A percentile compares a stretch with the other conserved stretches of the same genome.
phyloP scores from a whole-genome alignment of 139 green algal genomes.

The Picochlorum sp. region DNA sequence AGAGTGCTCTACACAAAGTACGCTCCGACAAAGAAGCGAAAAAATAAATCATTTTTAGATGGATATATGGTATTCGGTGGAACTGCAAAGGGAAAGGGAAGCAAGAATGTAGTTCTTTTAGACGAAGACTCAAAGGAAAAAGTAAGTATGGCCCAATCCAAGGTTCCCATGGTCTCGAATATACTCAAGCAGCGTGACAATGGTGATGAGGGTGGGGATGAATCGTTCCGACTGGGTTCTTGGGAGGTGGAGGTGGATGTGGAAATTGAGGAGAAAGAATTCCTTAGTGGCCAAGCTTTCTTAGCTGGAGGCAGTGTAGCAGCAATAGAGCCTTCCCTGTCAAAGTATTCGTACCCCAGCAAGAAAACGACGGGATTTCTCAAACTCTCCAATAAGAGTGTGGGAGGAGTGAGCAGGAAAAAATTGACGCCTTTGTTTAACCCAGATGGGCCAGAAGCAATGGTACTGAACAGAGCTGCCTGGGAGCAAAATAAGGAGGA shows the following conservation, averaged over 20 bases:
- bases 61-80: constrained; percentile 31
- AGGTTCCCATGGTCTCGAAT: constrained; percentile 23
- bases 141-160: constrained; percentile 26
- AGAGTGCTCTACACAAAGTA: constrained; percentile 30
- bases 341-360: neutral
- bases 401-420: constrained; percentile 1
- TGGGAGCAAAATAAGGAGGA: constrained; percentile 5
- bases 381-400: constrained; percentile 3
- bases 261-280: constrained; percentile 27
- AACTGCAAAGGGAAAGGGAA: neutral
- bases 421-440: constrained; percentile 37
- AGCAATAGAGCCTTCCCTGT: neutral
- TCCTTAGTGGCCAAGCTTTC: constrained; percentile 19
- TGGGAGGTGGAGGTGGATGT: constrained; percentile 48
- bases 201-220: neutral
- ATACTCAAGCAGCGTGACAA: neutral
- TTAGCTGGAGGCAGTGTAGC: neutral
- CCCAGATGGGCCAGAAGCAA: constrained; percentile 27
- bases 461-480: constrained; percentile 54
- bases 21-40: constrained; percentile 25
- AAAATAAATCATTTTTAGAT: constrained; percentile 43
- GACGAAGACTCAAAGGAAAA: constrained; percentile 18
- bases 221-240: constrained; percentile 30
- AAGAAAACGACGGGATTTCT: constrained; percentile 14
- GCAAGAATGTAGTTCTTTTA: constrained; percentile 38